Conservation (phyloP, 768 basidiomycete genomes). For the Strobilomyces dryophilus region DNA sequence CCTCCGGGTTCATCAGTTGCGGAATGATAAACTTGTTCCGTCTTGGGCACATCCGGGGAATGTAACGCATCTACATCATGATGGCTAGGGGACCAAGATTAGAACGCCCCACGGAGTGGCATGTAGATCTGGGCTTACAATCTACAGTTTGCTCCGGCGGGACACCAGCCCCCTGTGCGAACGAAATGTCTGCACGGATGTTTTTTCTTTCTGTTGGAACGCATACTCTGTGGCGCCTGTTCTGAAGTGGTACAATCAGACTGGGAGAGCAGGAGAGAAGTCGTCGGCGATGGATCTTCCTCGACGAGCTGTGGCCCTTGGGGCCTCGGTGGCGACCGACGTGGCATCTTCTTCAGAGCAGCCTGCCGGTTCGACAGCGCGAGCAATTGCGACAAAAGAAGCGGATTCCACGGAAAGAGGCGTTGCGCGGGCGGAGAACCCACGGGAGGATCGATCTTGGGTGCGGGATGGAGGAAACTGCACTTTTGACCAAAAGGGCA, state of each 20-base stretch:
- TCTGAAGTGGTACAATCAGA: constrained; percentile 18
- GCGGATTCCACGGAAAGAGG: constrained; percentile 14
- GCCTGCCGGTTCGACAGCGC: constrained; percentile 8
- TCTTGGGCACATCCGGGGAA: constrained; percentile 13
- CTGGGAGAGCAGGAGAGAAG: constrained; percentile 22
- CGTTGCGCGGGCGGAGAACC: constrained; percentile 15
- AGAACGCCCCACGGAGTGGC: not conserved
- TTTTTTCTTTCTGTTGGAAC: constrained; percentile 24
- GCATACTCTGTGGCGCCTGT: not conserved
- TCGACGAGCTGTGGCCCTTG: constrained; percentile 13
- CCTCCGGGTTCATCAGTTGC: constrained; percentile 3
- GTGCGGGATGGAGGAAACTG: constrained; percentile 34
- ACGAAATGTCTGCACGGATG: constrained; percentile 40
- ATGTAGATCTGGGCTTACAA: constrained; percentile 33
- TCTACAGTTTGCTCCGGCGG: constrained; percentile 36
- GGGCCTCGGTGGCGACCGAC: constrained; percentile 1
- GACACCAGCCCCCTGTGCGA: constrained; percentile 41
- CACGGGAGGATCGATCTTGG: constrained; percentile 9
- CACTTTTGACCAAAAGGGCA: constrained; percentile 37
- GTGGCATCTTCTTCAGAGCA: not conserved
- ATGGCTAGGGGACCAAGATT: constrained; percentile 6
- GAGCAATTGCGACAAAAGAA: constrained; percentile 14
- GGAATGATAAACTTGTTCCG: constrained; percentile 2
- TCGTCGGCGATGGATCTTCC: constrained; percentile 17
- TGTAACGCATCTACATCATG: constrained; percentile 23